Conservation (phyloP, 495 filamentous ascomycete species). For the Neurospora cerealis region DNA sequence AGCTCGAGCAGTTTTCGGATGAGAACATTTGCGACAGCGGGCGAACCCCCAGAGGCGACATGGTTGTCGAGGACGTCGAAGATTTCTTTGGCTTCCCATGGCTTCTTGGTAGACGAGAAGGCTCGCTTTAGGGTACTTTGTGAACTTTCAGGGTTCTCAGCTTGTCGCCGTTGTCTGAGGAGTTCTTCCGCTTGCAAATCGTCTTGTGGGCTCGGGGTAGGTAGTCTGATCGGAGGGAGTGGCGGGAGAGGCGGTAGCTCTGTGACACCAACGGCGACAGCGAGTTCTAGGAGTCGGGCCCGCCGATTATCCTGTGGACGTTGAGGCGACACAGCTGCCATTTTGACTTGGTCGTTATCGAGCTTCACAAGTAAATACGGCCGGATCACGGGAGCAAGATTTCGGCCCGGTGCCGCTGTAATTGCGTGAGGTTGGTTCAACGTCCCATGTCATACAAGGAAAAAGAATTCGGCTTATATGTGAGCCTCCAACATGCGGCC, state of each 20-base stretch:
- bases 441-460: background rate
- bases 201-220: slow-evolving; percentile 26
- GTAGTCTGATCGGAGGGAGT: slow-evolving; percentile 6
- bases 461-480: background rate
- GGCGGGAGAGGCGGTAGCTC: slow-evolving; percentile 16
- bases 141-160: slow-evolving; percentile 16
- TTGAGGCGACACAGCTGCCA: slow-evolving; percentile 10
- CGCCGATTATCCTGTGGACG: slow-evolving; percentile 16
- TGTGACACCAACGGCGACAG: slow-evolving; percentile 26
- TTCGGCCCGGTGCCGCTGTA: background rate
- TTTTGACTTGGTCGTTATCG: background rate
- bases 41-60: slow-evolving; percentile 29
- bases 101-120: slow-evolving; percentile 35
- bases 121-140: slow-evolving; percentile 31
- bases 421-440: background rate
- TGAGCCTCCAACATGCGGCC: background rate
- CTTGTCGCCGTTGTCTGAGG: slow-evolving; percentile 29
- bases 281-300: slow-evolving; percentile 27
- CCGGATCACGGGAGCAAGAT: background rate
- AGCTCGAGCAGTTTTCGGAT: slow-evolving; percentile 30
- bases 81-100: slow-evolving; percentile 39
- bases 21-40: slow-evolving; percentile 37
- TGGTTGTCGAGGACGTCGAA: slow-evolving; percentile 34
- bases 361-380: background rate
- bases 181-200: slow-evolving; percentile 34